A percentile compares a stretch with the other conserved stretches of the same genome.
Conservation (phyloP, 1,139 yeast genomes). For the Dujonia santamariae region DNA sequence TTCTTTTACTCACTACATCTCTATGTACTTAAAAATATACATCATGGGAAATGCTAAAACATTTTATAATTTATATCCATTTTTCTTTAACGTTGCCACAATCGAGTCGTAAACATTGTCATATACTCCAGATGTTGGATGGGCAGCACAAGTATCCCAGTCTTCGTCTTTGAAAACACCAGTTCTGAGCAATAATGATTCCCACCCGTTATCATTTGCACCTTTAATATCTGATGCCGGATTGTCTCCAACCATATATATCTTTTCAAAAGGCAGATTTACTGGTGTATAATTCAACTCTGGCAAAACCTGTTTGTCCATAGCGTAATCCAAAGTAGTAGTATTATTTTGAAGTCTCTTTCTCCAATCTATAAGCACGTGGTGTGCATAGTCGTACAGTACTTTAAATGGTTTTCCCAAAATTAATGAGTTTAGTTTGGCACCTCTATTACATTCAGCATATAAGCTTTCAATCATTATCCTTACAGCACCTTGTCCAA, state of each 20-base stretch:
- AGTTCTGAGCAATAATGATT: constrained; percentile 74
- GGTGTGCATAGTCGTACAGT: constrained; percentile 84
- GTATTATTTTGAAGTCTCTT: constrained; percentile 21
- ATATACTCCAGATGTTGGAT: constrained; percentile 48
- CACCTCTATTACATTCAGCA: constrained; percentile 43
- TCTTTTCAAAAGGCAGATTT: constrained; percentile 47
- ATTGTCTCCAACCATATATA: constrained; percentile 96
- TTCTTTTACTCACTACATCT: too few relatives aligned
- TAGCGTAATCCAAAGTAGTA: background rate
- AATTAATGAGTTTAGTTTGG: constrained; percentile 51
- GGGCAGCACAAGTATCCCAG: constrained; percentile 32
- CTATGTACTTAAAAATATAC: too few relatives aligned
- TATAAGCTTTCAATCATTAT: constrained; percentile 63
- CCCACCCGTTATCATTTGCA: constrained; percentile 87
- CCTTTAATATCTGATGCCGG: constrained; percentile 92
- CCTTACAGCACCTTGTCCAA: constrained; percentile 91
- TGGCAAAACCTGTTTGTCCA: constrained; percentile 30
- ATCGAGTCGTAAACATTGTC: constrained; percentile 50
- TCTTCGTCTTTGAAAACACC: constrained; percentile 84
- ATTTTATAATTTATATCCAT: too few relatives aligned
- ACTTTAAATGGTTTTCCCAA: constrained; percentile 83
- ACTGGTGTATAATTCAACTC: constrained; percentile 33
- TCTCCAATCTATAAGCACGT: constrained; percentile 62
- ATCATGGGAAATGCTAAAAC: too few relatives aligned
- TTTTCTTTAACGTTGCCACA: constrained; percentile 22